These are phyloP conservation scores for Arthrobotrys sphaeroides DNA, from an alignment of 2,329 filamentous ascomycete species.

Conservation along the genomic window DNA sequence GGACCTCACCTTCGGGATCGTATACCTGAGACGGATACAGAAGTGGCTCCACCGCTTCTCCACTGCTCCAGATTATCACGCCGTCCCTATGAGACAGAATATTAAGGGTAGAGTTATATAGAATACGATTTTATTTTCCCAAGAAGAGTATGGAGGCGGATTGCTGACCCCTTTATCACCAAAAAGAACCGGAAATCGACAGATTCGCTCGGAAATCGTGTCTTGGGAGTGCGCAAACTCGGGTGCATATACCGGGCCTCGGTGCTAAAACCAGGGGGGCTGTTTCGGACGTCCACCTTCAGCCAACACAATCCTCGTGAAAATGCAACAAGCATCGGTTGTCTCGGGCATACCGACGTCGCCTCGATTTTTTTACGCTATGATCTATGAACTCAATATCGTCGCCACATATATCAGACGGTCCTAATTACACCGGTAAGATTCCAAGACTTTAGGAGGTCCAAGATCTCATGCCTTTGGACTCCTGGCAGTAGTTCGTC, in stretches of 20 bases:
- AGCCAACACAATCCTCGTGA: slow-evolving; percentile 2
- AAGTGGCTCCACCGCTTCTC: slow-evolving; percentile 21
- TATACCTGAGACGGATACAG: slow-evolving; percentile 6
- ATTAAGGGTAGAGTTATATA: neutral
- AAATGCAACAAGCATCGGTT: slow-evolving; percentile 8
- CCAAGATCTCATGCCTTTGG: neutral
- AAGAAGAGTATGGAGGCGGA: neutral
- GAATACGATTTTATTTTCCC: neutral
- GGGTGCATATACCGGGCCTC: neutral
- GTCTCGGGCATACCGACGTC: slow-evolving; percentile 1
- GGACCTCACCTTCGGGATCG: slow-evolving; percentile 35
- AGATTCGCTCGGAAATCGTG: slow-evolving; percentile 8
- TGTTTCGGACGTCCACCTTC: neutral
- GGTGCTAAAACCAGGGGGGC: neutral
- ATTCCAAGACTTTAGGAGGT: neutral
- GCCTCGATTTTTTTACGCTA: slow-evolving; percentile 3
- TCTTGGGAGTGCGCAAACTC: slow-evolving; percentile 13
- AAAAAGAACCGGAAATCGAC: neutral
- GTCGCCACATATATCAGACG: slow-evolving; percentile 1
- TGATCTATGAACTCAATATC: neutral
- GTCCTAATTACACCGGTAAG: neutral
- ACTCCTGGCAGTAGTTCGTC: neutral
- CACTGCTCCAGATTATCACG: slow-evolving; percentile 23
- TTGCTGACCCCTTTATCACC: slow-evolving; percentile 1
- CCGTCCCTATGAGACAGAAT: slow-evolving; percentile 15